Percentiles rank a stretch among this genome's conserved stretches.
These are phyloP conservation scores for Eutrema salsugineum DNA, from an alignment of 441 rosid genomes.

Conservation along the genomic window DNA sequence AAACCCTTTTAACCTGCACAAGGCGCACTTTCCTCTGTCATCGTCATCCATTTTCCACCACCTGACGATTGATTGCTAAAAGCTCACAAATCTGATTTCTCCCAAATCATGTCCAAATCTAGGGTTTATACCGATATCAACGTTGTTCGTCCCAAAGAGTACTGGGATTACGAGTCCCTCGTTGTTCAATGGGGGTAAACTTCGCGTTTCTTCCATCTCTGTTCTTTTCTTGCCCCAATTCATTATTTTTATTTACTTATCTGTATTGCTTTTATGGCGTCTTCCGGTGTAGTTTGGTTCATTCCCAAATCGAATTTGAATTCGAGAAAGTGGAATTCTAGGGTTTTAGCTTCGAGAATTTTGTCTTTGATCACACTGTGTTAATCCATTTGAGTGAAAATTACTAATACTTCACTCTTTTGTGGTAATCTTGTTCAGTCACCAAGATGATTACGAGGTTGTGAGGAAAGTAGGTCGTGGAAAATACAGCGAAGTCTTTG, in stretches of 20 bases:
- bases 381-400: neutral
- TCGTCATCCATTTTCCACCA: neutral
- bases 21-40: conserved; percentile 1
- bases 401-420: neutral
- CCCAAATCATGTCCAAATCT: conserved; percentile 30
- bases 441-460: conserved; percentile 91
- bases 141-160: conserved; percentile 76
- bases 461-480: conserved; percentile 92
- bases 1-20: neutral
- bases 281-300: neutral
- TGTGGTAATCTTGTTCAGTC: conserved; percentile 32
- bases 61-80: neutral
- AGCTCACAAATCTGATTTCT: neutral
- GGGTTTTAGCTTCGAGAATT: neutral
- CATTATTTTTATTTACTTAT: no score
- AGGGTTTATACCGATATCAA: conserved; percentile 76
- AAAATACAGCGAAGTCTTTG: conserved; percentile 89
- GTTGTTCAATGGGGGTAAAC: conserved; percentile 86
- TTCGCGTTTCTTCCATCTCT: neutral
- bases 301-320: neutral
- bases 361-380: no score
- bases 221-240: neutral
- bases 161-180: conserved; percentile 94
- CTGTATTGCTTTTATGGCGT: neutral
- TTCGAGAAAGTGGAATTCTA: neutral